Percentiles rank a stretch among this genome's conserved stretches.
These are phyloP conservation scores for Kodamaea alishanica DNA, from an alignment of 1,139 yeast species.

Conservation along the genomic window DNA sequence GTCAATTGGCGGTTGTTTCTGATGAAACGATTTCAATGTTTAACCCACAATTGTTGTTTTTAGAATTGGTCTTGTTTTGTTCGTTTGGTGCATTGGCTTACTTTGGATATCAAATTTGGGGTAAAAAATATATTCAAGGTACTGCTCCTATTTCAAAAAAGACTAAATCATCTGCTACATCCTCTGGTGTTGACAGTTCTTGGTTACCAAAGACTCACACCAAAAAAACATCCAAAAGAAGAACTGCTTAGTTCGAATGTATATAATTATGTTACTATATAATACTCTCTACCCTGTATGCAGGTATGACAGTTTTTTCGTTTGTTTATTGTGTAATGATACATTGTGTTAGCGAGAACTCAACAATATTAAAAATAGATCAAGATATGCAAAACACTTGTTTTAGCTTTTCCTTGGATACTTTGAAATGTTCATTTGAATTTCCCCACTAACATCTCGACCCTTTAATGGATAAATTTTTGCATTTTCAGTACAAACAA, in stretches of 20 bases:
- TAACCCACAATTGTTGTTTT: slow-evolving; percentile 67
- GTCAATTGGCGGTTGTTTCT: slow-evolving; percentile 54
- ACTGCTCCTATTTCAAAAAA: slow-evolving; percentile 34
- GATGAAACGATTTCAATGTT: slow-evolving; percentile 68
- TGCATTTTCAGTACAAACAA: too few relatives aligned
- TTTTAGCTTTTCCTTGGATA: too few relatives aligned
- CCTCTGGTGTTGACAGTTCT: slow-evolving; percentile 19
- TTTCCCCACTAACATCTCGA: too few relatives aligned
- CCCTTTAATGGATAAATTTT: too few relatives aligned
- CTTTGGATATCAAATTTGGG: slow-evolving; percentile 40
- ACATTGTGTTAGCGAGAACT: too few relatives aligned
- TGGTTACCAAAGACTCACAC: slow-evolving; percentile 21
- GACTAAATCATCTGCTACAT: slow-evolving; percentile 24
- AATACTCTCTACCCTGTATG: too few relatives aligned
- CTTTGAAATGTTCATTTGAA: too few relatives aligned
- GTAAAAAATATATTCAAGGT: slow-evolving; percentile 38
- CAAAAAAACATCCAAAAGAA: slow-evolving; percentile 5
- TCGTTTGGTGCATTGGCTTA: slow-evolving; percentile 53
- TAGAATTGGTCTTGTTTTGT: slow-evolving; percentile 52
- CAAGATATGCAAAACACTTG: too few relatives aligned
- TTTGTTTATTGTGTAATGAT: too few relatives aligned
- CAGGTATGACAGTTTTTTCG: too few relatives aligned
- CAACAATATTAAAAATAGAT: too few relatives aligned
- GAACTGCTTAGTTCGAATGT: slow-evolving; percentile 5
- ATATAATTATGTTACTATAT: slow-evolving; percentile 8